Conservation (phyloP, 2,329 filamentous ascomycete genomes). For the Fusarium sp. region DNA sequence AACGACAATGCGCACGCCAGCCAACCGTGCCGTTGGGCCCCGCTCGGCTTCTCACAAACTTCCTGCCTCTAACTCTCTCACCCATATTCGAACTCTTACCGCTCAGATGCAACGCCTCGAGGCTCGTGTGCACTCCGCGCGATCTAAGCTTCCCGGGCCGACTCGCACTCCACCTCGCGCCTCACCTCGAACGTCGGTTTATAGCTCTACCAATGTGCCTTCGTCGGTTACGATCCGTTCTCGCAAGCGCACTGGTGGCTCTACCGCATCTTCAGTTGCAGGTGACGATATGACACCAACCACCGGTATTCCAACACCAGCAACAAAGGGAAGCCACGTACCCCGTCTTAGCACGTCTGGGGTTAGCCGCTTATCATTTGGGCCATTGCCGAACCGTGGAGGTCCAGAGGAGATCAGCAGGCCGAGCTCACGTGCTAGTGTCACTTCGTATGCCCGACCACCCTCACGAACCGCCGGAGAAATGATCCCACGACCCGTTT, state of each 20-base stretch:
- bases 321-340: conserved; percentile 62
- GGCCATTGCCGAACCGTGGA: conserved; percentile 68
- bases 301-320: conserved; percentile 54
- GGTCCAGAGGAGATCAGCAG: conserved; percentile 62
- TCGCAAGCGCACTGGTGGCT: conserved; percentile 74
- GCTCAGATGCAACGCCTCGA: conserved; percentile 98
- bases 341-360: conserved; percentile 71
- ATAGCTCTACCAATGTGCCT: conserved; percentile 59
- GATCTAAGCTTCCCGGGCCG: conserved; percentile 90
- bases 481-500: conserved; percentile 70
- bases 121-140: conserved; percentile 88
- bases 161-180: conserved; percentile 80
- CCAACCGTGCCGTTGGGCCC: conserved; percentile 65
- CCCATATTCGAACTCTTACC: conserved; percentile 92
- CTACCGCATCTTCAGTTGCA: conserved; percentile 61
- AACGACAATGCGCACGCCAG: conserved; percentile 62
- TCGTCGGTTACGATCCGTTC: conserved; percentile 74
- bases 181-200: conserved; percentile 73
- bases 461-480: conserved; percentile 62
- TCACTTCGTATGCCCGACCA: conserved; percentile 66
- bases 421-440: conserved; percentile 79
- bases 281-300: conserved; percentile 65
- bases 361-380: conserved; percentile 72
- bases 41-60: conserved; percentile 63
- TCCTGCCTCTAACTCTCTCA: conserved; percentile 77